Conservation (phyloP, 192 early-diverging fungal species). For the Backusella liffmaniae region DNA sequence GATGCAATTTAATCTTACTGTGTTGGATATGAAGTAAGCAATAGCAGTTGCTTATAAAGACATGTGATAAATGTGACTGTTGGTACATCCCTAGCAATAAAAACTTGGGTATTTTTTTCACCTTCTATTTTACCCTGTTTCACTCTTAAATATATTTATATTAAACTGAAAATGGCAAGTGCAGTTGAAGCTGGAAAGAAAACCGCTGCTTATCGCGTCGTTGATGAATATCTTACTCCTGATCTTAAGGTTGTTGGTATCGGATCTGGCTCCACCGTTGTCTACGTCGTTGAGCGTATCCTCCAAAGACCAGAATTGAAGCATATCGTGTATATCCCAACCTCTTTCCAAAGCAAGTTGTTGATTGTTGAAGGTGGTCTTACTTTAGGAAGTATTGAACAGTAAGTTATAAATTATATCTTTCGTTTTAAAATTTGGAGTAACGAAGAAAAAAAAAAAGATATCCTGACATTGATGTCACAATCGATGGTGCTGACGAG, state of each 20-base stretch:
- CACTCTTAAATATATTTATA: neutral
- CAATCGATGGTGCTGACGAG: constrained; percentile 92
- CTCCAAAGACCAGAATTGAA: constrained; percentile 61
- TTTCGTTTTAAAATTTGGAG: neutral
- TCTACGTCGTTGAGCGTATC: constrained; percentile 84
- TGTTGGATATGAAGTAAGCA: neutral
- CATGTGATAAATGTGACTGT: constrained; percentile 7
- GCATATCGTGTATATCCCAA: constrained; percentile 84
- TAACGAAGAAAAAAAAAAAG: constrained; percentile 24
- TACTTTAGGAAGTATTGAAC: constrained; percentile 71
- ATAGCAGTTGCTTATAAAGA: neutral
- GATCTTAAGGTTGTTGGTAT: constrained; percentile 79
- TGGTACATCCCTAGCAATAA: neutral
- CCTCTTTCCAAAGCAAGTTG: constrained; percentile 88
- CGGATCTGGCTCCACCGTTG: constrained; percentile 85
- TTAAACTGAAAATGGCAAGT: constrained; percentile 16
- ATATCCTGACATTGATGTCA: constrained; percentile 78
- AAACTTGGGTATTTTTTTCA: neutral
- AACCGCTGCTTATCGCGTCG: constrained; percentile 83
- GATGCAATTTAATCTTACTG: neutral
- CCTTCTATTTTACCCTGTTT: neutral
- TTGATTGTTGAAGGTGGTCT: constrained; percentile 83
- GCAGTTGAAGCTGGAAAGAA: constrained; percentile 75
- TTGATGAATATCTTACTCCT: constrained; percentile 81
- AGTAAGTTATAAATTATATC: constrained; percentile 45